phyloP scores from a whole-genome alignment of 306 rosid species.

The Prunus mume region DNA sequence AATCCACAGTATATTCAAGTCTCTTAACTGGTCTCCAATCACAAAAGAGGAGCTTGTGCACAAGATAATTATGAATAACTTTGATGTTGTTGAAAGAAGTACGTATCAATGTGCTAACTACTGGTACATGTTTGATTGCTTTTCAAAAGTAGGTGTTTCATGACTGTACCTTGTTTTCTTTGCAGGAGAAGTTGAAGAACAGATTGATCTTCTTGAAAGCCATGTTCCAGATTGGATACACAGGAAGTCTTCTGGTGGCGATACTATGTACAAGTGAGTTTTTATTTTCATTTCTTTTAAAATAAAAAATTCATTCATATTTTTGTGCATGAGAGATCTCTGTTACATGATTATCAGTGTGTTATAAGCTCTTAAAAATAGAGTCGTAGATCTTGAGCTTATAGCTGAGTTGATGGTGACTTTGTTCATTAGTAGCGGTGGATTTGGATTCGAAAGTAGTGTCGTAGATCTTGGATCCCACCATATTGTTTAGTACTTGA shows the following conservation, averaged over 20 bases:
- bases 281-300: neutral
- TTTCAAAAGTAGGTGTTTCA: slow-evolving; percentile 17
- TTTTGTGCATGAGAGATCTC: neutral
- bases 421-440: no score
- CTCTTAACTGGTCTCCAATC: slow-evolving; percentile 46
- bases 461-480: no score
- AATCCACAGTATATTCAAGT: slow-evolving; percentile 47
- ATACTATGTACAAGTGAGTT: slow-evolving; percentile 48
- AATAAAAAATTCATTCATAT: neutral
- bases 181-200: slow-evolving; percentile 66
- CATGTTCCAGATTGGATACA: slow-evolving; percentile 59
- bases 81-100: slow-evolving; percentile 58
- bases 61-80: slow-evolving; percentile 53
- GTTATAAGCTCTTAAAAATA: no score
- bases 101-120: slow-evolving; percentile 18
- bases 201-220: slow-evolving; percentile 45
- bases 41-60: slow-evolving; percentile 76
- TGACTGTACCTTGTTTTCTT: slow-evolving; percentile 21
- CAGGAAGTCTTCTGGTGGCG: slow-evolving; percentile 48
- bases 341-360: neutral
- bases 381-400: no score
- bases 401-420: no score
- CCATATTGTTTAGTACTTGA: no score
- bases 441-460: no score
- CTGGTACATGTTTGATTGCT: slow-evolving; percentile 10